These are phyloP conservation scores for Aspergillus sp. DNA, from an alignment of 2,329 filamentous ascomycete genomes.

Conservation along the genomic window DNA sequence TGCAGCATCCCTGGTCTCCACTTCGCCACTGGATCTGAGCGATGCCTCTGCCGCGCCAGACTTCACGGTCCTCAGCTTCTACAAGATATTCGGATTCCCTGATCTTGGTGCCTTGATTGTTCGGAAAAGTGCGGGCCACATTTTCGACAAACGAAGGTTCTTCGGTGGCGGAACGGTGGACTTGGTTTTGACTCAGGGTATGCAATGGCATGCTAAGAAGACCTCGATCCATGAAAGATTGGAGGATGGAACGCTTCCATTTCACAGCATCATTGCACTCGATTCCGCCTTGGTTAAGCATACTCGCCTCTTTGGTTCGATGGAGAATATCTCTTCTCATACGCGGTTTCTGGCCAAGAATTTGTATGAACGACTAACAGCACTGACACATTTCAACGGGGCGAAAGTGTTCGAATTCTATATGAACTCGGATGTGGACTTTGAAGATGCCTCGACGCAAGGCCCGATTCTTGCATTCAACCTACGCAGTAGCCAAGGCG, in stretches of 20 bases:
- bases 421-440: constrained; percentile 40
- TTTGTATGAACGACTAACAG: constrained; percentile 58
- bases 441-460: constrained; percentile 47
- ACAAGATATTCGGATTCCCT: constrained; percentile 98
- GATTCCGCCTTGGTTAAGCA: constrained; percentile 73
- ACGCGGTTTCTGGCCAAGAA: constrained; percentile 63
- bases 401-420: constrained; percentile 67
- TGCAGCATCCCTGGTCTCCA: constrained; percentile 77
- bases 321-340: constrained; percentile 69
- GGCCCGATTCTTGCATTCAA: constrained; percentile 88
- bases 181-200: constrained; percentile 74
- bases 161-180: constrained; percentile 96
- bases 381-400: constrained; percentile 69
- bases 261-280: constrained; percentile 85
- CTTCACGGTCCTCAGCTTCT: constrained; percentile 83
- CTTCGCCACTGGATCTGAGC: constrained; percentile 70
- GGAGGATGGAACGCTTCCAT: constrained; percentile 87
- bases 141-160: constrained; percentile 69
- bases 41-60: constrained; percentile 66
- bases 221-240: constrained; percentile 73
- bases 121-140: constrained; percentile 64
- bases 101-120: constrained; percentile 85
- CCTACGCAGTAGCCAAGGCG: constrained; percentile 64
- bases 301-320: constrained; percentile 66
- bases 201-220: constrained; percentile 82